phyloP scores from a whole-genome alignment of 169 alveolate species.

The Babesia bigemina region DNA sequence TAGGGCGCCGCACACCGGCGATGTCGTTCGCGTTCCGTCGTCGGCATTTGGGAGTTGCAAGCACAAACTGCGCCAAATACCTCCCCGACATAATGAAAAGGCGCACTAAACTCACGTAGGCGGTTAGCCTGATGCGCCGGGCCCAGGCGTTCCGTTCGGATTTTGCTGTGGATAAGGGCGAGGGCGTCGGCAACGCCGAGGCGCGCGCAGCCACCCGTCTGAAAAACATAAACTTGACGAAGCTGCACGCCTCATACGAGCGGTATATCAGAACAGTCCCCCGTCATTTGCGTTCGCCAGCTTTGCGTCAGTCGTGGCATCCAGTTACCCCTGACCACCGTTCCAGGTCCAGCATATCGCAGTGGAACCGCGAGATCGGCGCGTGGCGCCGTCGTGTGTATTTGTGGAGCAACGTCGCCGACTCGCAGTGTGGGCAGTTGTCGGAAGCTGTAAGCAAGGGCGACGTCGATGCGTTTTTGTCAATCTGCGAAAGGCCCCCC shows the following conservation, averaged over 20 bases:
- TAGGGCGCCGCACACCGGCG: slow-evolving; percentile 15
- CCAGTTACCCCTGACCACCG: slow-evolving; percentile 75
- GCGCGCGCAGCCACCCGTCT: slow-evolving; percentile 44
- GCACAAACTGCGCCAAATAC: neutral
- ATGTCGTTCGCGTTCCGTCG: slow-evolving; percentile 7
- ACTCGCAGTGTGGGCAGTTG: slow-evolving; percentile 52
- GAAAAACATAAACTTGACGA: slow-evolving; percentile 75
- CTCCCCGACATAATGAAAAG: too few relatives aligned
- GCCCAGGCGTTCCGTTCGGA: neutral
- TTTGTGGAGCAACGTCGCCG: slow-evolving; percentile 67
- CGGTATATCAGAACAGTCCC: slow-evolving; percentile 71
- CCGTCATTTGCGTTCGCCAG: slow-evolving; percentile 54
- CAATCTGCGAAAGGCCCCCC: slow-evolving; percentile 45
- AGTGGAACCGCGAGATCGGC: slow-evolving; percentile 73
- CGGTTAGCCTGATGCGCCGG: slow-evolving; percentile 1
- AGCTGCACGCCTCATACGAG: slow-evolving; percentile 69
- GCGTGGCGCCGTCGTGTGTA: slow-evolving; percentile 76
- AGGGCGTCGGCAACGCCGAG: neutral
- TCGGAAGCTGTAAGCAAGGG: slow-evolving; percentile 60
- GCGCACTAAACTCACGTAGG: too few relatives aligned
- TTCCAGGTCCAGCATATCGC: slow-evolving; percentile 67
- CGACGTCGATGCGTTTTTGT: slow-evolving; percentile 59
- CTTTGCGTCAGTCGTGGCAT: slow-evolving; percentile 70
- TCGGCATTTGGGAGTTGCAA: neutral
- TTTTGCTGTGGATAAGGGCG: neutral